A percentile compares a stretch with the other conserved stretches of the same genome.
phyloP scores from a whole-genome alignment of 2,329 filamentous ascomycete genomes.

The Aureobasidium sp. region DNA sequence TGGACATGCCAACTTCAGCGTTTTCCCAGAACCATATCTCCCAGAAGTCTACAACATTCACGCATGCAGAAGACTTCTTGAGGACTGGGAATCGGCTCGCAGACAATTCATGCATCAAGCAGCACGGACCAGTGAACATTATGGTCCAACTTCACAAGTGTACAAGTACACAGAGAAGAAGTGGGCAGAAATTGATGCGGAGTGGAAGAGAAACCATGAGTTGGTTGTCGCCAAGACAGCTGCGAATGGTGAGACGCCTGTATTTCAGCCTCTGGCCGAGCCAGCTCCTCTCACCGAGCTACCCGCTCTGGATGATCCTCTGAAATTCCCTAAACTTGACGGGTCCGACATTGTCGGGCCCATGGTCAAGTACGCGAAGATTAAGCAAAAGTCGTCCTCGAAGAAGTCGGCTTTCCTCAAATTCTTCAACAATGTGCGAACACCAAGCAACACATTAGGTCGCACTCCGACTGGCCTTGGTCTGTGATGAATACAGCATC shows the following conservation, averaged over 20 bases:
- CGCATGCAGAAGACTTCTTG: slow-evolving; percentile 57
- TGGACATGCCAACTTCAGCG: slow-evolving; percentile 90
- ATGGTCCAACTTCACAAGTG: slow-evolving; percentile 81
- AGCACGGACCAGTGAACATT: slow-evolving; percentile 81
- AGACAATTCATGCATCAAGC: slow-evolving; percentile 85
- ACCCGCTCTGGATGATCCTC: slow-evolving; percentile 61
- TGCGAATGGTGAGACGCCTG: slow-evolving; percentile 33
- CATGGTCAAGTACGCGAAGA: slow-evolving; percentile 55
- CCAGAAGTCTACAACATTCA: slow-evolving; percentile 54
- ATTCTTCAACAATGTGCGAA: slow-evolving; percentile 28
- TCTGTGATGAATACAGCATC: background rate
- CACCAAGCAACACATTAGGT: slow-evolving; percentile 10
- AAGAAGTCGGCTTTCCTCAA: slow-evolving; percentile 27
- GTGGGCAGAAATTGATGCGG: slow-evolving; percentile 71
- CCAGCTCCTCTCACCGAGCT: slow-evolving; percentile 54
- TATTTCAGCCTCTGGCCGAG: slow-evolving; percentile 33
- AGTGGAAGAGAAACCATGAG: slow-evolving; percentile 67
- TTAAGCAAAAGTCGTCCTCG: slow-evolving; percentile 24
- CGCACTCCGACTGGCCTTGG: slow-evolving; percentile 5
- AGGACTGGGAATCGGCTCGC: slow-evolving; percentile 76
- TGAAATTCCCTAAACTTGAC: slow-evolving; percentile 81
- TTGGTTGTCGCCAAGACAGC: slow-evolving; percentile 44
- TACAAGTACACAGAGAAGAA: slow-evolving; percentile 81
- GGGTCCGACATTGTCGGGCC: slow-evolving; percentile 91
- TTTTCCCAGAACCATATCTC: slow-evolving; percentile 72